A percentile compares a stretch with the other conserved stretches of the same genome.
Conservation (phyloP, 352 stramenopile species). For the Phytophthora pisi region DNA sequence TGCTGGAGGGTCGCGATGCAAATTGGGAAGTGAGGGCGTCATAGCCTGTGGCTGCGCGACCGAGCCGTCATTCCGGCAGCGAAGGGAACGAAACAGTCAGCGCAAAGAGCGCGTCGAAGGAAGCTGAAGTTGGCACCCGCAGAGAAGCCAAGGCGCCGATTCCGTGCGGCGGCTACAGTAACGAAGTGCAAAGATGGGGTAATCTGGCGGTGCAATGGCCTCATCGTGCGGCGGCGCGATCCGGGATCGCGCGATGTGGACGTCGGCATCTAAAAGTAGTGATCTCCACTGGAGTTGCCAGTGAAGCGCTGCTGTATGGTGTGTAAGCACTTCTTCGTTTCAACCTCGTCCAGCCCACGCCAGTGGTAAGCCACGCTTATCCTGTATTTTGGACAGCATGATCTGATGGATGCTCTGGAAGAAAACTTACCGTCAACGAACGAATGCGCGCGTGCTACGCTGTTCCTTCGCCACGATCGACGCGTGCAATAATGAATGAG, state of each 20-base stretch:
- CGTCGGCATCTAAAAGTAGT: background rate
- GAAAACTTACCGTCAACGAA: too few relatives aligned
- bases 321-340: too few relatives aligned
- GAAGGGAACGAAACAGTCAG: background rate
- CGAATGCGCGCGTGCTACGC: conserved; percentile 30
- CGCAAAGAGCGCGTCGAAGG: background rate
- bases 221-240: background rate
- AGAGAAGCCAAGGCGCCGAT: background rate
- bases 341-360: too few relatives aligned
- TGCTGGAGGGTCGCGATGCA: background rate
- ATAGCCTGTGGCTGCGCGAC: background rate
- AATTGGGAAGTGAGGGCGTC: conserved; percentile 21
- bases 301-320: too few relatives aligned
- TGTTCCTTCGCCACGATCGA: background rate
- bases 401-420: background rate
- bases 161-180: background rate
- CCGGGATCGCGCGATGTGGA: background rate
- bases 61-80: background rate
- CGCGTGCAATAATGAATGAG: background rate
- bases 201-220: background rate
- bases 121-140: background rate
- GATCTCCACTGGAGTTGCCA: background rate
- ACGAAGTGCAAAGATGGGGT: background rate
- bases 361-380: background rate
- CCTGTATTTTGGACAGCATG: background rate